phyloP scores from a whole-genome alignment of 192 early-diverging fungal genomes.

The Linnemannia schmuckeri region DNA sequence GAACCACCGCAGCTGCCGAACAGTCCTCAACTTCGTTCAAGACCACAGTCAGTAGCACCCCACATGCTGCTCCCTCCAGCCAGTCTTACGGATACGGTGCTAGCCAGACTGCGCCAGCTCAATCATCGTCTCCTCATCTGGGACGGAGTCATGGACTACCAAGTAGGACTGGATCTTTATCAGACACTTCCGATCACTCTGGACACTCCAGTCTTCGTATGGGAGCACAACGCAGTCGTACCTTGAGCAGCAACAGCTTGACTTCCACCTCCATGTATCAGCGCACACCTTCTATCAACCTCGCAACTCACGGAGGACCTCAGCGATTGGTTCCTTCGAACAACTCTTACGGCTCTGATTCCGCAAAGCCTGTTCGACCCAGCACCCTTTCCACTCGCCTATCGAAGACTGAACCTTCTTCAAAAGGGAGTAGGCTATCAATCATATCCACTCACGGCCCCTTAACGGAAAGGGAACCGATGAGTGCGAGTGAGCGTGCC shows the following conservation, averaged over 20 bases:
- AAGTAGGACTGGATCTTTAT: slow-evolving; percentile 21
- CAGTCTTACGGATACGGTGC: slow-evolving; percentile 33
- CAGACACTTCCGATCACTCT: slow-evolving; percentile 17
- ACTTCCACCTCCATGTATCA: slow-evolving; percentile 23
- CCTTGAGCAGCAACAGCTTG: slow-evolving; percentile 24
- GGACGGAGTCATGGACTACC: slow-evolving; percentile 36
- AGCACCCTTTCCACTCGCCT: slow-evolving; percentile 10
- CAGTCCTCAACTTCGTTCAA: slow-evolving; percentile 29
- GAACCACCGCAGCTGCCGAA: slow-evolving; percentile 27
- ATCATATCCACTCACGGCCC: slow-evolving; percentile 5
- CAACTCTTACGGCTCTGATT: slow-evolving; percentile 7
- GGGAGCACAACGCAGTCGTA: slow-evolving; percentile 28
- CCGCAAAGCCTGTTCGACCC: slow-evolving; percentile 22
- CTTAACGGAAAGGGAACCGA: slow-evolving; percentile 15
- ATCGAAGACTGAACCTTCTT: slow-evolving; percentile 27
- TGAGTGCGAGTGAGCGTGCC: slow-evolving; percentile 51
- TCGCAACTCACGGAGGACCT: slow-evolving; percentile 42
- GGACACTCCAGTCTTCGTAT: slow-evolving; percentile 18
- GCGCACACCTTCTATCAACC: slow-evolving; percentile 38
- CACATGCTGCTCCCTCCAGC: background rate
- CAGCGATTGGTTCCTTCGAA: slow-evolving; percentile 35
- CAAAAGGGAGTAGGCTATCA: slow-evolving; percentile 35
- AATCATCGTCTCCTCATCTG: background rate
- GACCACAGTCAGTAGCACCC: background rate
- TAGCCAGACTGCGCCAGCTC: slow-evolving; percentile 2